phyloP scores from a whole-genome alignment of 805 yeast genomes.

The Ascoidea rubescens region DNA sequence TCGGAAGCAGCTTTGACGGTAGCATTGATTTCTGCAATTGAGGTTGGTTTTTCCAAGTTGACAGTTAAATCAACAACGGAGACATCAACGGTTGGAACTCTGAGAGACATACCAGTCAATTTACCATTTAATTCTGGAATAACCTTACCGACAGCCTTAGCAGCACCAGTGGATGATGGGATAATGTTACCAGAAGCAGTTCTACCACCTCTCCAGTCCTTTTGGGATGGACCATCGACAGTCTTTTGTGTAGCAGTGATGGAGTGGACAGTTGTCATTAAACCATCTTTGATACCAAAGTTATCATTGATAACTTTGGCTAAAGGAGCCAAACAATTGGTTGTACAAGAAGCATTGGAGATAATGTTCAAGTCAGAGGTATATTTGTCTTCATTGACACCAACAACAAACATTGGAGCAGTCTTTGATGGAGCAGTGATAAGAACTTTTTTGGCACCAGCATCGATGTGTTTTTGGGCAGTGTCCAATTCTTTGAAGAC shows the following conservation, averaged over 20 bases:
- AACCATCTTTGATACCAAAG: constrained; percentile 82
- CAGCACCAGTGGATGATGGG: constrained; percentile 95
- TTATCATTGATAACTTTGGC: constrained; percentile 80
- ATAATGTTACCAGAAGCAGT: constrained; percentile 92
- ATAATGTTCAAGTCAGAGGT: constrained; percentile 61
- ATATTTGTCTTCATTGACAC: constrained; percentile 78
- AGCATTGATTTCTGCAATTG: constrained; percentile 68
- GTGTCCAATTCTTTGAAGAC: constrained; percentile 75
- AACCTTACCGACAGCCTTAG: constrained; percentile 94
- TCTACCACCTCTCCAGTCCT: constrained; percentile 99
- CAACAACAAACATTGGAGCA: constrained; percentile 91
- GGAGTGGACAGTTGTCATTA: constrained; percentile 94
- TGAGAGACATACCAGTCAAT: constrained; percentile 86
- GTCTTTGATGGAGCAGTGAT: constrained; percentile 90
- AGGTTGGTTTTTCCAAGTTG: constrained; percentile 60
- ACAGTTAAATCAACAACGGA: constrained; percentile 89
- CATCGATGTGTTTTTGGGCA: constrained; percentile 73
- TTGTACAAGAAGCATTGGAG: constrained; percentile 92
- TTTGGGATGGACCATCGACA: constrained; percentile 93
- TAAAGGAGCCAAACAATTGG: constrained; percentile 90
- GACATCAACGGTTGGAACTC: constrained; percentile 90
- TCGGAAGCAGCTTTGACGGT: constrained; percentile 67
- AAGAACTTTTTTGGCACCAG: constrained; percentile 90
- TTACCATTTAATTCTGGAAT: constrained; percentile 84
- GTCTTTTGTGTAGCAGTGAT: constrained; percentile 94